Evolutionary conservation across 768 basidiomycete genomes (phyloP), one percentile per base, ranked within the genome.

Genomic region (Trametes coccinea): DNA sequence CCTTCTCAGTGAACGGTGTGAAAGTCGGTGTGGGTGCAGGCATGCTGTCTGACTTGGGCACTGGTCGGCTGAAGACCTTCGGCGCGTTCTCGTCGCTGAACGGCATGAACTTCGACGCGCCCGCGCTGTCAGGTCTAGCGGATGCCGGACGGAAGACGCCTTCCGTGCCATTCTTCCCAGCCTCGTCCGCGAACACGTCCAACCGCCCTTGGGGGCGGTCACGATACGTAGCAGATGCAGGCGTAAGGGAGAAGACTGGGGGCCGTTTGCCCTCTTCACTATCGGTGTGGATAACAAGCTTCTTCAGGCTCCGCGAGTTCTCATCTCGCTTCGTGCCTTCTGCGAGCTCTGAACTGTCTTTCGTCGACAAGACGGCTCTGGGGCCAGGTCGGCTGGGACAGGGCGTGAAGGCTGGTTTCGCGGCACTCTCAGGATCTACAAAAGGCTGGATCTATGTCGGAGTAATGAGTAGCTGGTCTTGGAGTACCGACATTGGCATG

Each of bases 31-130:
- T 60, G 30, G 64, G 68, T 54, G 17, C 49, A 30, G 62, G 54
- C 5, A 73, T 73, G 62, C 73, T 78, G 60, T 82, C 80, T 29
- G 72, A 70, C 48, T 80, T 59, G 16, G 56, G 78, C 0, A 86
- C 74, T n/a, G 80, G 90, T 14, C 87, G 82, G 60, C 84, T 89
- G 73, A 92, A 92, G 17, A 92, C 90, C 63, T 76, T 88, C 10
- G 79, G 78, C 13, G 76, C 70, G 54, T 77, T 71, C 6, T 74
- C 65, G 51, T 81, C 78, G 6, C 70, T 70, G 56, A 79, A 77
- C 2, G 80, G 76, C 30, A 72, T 70, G 56, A 80, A 78, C 37
- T 64, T 69, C 22, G 56, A 17, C 31, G 31, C 48, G 13, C 53
- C 33, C 8, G 61, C 22, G 16, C 53, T 51, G 29, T 30, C 49